Evolutionary conservation across 2,329 filamentous ascomycete species (phyloP).

Genomic region (Didymella lethalis): DNA sequence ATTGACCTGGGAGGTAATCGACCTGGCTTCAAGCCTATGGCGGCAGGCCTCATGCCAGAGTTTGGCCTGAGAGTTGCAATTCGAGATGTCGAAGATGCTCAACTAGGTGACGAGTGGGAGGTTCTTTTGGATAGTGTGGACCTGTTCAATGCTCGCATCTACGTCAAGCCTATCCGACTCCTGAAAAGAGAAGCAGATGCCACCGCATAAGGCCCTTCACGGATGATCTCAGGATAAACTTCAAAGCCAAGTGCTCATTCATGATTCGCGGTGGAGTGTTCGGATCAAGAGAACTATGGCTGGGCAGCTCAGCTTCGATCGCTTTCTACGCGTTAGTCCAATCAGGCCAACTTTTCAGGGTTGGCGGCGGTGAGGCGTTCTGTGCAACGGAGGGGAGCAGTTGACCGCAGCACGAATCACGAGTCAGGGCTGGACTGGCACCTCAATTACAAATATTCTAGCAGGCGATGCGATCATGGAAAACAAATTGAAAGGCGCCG

Average conservation of each 20-base stretch:
- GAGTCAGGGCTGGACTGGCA: background rate
- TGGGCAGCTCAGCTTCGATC: slow-evolving; percentile 4
- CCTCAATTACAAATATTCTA: slow-evolving; percentile 25
- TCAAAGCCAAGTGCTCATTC: background rate
- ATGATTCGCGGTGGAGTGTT: background rate
- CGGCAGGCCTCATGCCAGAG: slow-evolving; percentile 30
- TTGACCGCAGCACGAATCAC: background rate
- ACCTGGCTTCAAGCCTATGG: slow-evolving; percentile 6
- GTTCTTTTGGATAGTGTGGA: slow-evolving; percentile 50
- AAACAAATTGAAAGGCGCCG: background rate
- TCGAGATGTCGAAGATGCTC: slow-evolving; percentile 24
- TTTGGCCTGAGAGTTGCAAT: slow-evolving; percentile 27
- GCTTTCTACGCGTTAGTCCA: background rate
- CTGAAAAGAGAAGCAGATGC: slow-evolving; percentile 35
- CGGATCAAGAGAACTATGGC: background rate
- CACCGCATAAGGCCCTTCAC: background rate
- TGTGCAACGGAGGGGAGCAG: slow-evolving; percentile 26
- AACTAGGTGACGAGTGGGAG: slow-evolving; percentile 58
- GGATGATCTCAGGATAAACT: background rate
- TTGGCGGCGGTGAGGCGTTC: slow-evolving; percentile 29
- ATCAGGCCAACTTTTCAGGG: background rate
- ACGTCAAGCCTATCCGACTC: slow-evolving; percentile 51
- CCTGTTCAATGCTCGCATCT: slow-evolving; percentile 42
- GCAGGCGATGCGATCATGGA: slow-evolving; percentile 8
- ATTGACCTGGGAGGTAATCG: slow-evolving; percentile 12